Percentiles rank a stretch among this genome's conserved stretches.
Evolutionary conservation across 225 moss, liverwort and hornwort genomes (phyloP).

Genomic region (Polytrichum commune): DNA sequence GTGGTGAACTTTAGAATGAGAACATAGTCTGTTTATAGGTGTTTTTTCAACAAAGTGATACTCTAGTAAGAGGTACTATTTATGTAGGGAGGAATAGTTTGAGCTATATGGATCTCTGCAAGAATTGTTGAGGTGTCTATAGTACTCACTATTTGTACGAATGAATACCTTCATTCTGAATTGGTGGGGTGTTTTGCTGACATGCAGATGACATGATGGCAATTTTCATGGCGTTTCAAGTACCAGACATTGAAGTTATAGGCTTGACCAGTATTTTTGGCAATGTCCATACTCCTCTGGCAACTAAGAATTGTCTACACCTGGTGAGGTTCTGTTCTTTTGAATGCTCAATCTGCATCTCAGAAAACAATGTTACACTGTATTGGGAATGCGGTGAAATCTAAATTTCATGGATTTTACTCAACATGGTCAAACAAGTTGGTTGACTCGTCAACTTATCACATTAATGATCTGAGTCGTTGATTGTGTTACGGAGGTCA

Average conservation of each 20-base stretch:
- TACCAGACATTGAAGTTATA: slow-evolving; percentile 73
- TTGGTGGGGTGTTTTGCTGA: neutral
- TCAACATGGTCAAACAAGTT: neutral
- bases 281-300: slow-evolving; percentile 70
- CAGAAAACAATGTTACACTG: no score
- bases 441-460: neutral
- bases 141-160: no score
- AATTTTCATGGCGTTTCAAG: slow-evolving; percentile 82
- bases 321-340: slow-evolving; percentile 39
- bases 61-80: no score
- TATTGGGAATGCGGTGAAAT: no score
- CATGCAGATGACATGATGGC: slow-evolving; percentile 94
- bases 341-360: neutral
- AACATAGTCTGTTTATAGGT: no score
- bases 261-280: slow-evolving; percentile 87
- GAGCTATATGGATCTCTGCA: no score
- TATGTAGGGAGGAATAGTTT: no score
- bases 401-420: neutral
- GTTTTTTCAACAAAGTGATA: no score
- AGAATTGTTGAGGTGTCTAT: no score
- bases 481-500: no score
- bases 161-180: no score
- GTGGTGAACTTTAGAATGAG: no score
- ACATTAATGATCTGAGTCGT: neutral
- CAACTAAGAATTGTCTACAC: slow-evolving; percentile 70